Base-by-base conservation (phyloP, 306 rosid species). In the Vachellia pachyceras region DNA sequence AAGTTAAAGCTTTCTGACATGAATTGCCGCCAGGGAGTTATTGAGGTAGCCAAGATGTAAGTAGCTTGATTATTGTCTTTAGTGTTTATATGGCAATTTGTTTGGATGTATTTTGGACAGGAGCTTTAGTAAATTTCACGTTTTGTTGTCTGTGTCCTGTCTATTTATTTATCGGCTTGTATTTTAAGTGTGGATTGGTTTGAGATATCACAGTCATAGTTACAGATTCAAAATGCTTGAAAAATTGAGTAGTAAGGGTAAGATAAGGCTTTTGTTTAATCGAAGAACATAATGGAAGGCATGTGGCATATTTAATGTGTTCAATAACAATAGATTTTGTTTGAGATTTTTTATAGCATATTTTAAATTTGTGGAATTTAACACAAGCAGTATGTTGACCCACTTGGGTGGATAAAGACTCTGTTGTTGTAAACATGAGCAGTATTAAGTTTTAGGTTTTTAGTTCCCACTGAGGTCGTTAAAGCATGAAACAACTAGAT, bases 11-110 rank as follows among this genome's bases (percentile, higher is more conserved):
- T 91, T 72, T 86, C 98, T 5, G 98, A 95, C 29, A 29, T 95
- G 98, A 90, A 94, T 66, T 95, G 99, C 85, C 91, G 98, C 61
- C 94, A 95, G 82, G 99, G 97, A 70, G 91, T 95, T 82, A 84
- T 95, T 79, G 99, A 95, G 88, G 97, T 95, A 52, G 99, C 99
- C 77, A 95, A 95, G 87, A 95, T 95, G 98, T 94, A 86, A 89
- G 98, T 92, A 65, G 72, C 50, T 66, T 77, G 18, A 22, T 80
- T 15, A 47, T 35, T 25, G 25, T 14, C 35, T 76, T 4, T 73
- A 55, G n/a, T 82, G 65, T 69, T 9, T 78, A 1, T 80, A 33
- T 71, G 5, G 49, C 54, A 23, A 68, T 10, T 80, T 77, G 71
- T 64, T 78, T 81, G n/a, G n/a, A 61, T 10, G 42, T 49, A 29